A percentile compares a stretch with the other conserved stretches of the same genome.
Conservation (phyloP, 805 yeast genomes). For the Jamesozyma rosinii region DNA sequence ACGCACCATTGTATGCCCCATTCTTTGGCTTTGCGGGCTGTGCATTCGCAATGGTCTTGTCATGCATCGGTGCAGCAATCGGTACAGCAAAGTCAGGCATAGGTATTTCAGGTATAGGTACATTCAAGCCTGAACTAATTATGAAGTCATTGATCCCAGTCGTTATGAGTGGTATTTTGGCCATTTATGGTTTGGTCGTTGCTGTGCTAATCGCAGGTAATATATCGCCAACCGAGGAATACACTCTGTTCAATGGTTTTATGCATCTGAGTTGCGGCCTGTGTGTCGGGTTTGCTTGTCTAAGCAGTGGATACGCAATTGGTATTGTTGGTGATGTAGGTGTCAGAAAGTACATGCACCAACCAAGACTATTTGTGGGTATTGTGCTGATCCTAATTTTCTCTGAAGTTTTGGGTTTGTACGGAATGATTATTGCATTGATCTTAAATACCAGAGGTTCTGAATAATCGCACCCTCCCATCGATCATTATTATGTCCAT, state of each 20-base stretch:
- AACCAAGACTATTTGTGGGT: conserved; percentile 81
- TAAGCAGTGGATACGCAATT: conserved; percentile 94
- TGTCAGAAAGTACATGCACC: conserved; percentile 79
- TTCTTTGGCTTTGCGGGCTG: conserved; percentile 97
- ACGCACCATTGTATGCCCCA: conserved; percentile 88
- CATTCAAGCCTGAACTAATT: conserved; percentile 91
- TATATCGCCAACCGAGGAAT: conserved; percentile 64
- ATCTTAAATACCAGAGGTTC: conserved; percentile 85
- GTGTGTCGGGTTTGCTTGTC: conserved; percentile 91
- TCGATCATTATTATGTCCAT: background rate
- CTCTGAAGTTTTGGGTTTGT: conserved; percentile 81
- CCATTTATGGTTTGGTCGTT: conserved; percentile 95
- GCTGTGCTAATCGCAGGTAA: conserved; percentile 92
- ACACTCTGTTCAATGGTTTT: conserved; percentile 89
- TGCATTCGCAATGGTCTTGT: conserved; percentile 80
- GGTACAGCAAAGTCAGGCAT: conserved; percentile 98
- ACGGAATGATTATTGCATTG: conserved; percentile 92
- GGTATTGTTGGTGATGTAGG: conserved; percentile 93
- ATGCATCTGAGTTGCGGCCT: conserved; percentile 96
- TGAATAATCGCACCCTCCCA: conserved; percentile 25
- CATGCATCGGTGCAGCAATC: conserved; percentile 96
- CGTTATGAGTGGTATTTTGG: conserved; percentile 94
- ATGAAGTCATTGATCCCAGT: conserved; percentile 96
- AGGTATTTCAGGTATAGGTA: conserved; percentile 97
- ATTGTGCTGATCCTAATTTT: conserved; percentile 82